phyloP scores from a whole-genome alignment of 73 alveolate genomes.

The Urostyla sp. region DNA sequence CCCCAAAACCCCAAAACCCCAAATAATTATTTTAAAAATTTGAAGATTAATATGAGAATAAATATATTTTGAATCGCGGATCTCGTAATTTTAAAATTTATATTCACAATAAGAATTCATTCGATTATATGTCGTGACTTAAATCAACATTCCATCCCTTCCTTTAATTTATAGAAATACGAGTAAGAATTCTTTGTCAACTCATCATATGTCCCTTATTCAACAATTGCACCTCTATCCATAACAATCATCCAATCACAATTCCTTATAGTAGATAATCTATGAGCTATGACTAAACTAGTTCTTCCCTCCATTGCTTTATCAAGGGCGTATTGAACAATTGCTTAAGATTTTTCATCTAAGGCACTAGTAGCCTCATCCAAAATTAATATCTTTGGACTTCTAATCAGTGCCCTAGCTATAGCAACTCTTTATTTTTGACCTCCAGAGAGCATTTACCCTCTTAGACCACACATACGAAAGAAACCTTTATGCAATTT shows the following conservation, averaged over 20 bases:
- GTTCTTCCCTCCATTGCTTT: conserved; percentile 49
- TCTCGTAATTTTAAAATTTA: no score
- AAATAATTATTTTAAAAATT: no score
- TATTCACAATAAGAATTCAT: no score
- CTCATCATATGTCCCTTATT: conserved; percentile 72
- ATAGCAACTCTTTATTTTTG: conserved; percentile 78
- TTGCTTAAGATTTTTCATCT: conserved; percentile 61
- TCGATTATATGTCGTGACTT: no score
- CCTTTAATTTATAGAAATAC: conserved; percentile 24
- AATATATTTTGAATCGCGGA: no score
- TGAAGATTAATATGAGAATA: no score
- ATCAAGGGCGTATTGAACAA: conserved; percentile 72
- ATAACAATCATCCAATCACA: conserved; percentile 75
- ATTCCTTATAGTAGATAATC: conserved; percentile 67
- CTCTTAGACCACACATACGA: conserved; percentile 68
- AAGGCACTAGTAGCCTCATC: conserved; percentile 87
- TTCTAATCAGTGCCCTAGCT: conserved; percentile 76
- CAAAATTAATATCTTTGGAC: conserved; percentile 68
- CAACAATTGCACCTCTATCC: conserved; percentile 73
- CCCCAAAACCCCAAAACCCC: no score
- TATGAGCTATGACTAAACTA: conserved; percentile 60
- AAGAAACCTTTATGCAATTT: conserved; percentile 28
- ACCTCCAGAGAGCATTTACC: conserved; percentile 79
- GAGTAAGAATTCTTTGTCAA: conserved; percentile 8
- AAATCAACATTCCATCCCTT: conserved; percentile 34